Evolutionary conservation across 495 filamentous ascomycete genomes (phyloP), one percentile per base, ranked within the genome.

Genomic region (Talaromyces thailandensis): DNA sequence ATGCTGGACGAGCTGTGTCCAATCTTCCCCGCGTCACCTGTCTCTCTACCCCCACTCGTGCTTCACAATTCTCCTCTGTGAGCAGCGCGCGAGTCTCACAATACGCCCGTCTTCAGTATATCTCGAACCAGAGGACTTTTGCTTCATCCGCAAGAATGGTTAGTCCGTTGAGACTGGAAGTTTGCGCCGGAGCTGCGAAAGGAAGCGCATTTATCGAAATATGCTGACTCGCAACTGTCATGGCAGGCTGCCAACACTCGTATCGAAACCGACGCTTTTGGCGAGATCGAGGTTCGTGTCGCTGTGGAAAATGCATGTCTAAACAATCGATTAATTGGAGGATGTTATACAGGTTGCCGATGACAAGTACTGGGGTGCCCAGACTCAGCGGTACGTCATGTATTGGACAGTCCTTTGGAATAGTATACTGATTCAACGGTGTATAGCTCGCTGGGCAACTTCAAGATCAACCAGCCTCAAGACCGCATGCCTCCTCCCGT

Each of bases 361-460:
- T 59, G 91, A 94, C 86, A 95, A 90, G 81, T 98, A 98, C 83
- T 98, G 95, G 94, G 94, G 94, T 71, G 94, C 94, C 56, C 94
- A 98, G 79, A 98, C 94, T 64, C 90, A 98, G 83, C 86, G 94
- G 76, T 84, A 82, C 43, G 62, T 53, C 31, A n/a, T 12, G n/a
- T 31, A 14, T 43, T 31, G 16, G 25, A 35, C 56, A 52, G 32
- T 50, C 23, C 48, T 35, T 21, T 18, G 29, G 6, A n/a, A 26
- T 23, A 32, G 25, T 51, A 65, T 65, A 43, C 64, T 70, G 62
- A 70, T 64, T 35, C 53, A 55, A 40, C 52, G 56, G 59, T 23
- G 12, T 55, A 71, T 60, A 84, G 82, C 58, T 98, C 95, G 45
- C 81, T 98, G 75, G 88, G 88, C 71, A 98, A 98, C 81, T 98